phyloP scores from a whole-genome alignment of 2,329 filamentous ascomycete species.

The Xylariaceae sp. region DNA sequence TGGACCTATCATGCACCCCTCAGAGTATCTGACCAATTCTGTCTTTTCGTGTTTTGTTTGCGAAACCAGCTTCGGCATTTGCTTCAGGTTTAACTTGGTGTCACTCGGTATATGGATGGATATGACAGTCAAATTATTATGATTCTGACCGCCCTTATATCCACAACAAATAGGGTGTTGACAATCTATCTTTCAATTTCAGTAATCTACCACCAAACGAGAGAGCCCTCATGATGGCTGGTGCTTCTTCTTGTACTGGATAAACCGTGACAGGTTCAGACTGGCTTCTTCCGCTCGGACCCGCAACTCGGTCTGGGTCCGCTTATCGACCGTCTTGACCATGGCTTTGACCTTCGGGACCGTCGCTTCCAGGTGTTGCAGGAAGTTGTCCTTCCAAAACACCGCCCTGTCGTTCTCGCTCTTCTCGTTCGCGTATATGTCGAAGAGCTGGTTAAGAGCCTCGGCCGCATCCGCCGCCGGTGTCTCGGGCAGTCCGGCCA shows the following conservation, averaged over 20 bases:
- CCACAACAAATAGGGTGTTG: too few species aligned
- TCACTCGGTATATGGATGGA: too few species aligned
- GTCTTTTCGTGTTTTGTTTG: too few species aligned
- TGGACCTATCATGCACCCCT: too few species aligned
- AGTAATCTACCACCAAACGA: neutral
- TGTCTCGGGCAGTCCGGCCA: constrained; percentile 46
- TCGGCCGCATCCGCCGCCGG: constrained; percentile 56
- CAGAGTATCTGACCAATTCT: too few species aligned
- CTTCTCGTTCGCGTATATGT: constrained; percentile 60
- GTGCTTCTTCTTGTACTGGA: constrained; percentile 60
- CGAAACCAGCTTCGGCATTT: too few species aligned
- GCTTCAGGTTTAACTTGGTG: too few species aligned
- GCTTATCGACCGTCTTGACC: constrained; percentile 58
- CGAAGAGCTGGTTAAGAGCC: constrained; percentile 61
- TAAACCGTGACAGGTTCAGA: constrained; percentile 56
- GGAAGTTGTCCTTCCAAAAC: constrained; percentile 58
- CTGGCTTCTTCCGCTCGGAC: constrained; percentile 54
- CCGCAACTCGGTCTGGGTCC: constrained; percentile 50
- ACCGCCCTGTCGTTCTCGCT: constrained; percentile 54
- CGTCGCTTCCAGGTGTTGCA: constrained; percentile 51
- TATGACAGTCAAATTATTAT: too few species aligned
- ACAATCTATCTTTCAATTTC: too few species aligned
- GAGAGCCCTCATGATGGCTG: constrained; percentile 28
- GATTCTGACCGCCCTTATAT: too few species aligned
- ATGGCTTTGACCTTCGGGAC: constrained; percentile 50